Conservation (phyloP, 2,329 filamentous ascomycete species). For the Aspergillus brasiliensis region DNA sequence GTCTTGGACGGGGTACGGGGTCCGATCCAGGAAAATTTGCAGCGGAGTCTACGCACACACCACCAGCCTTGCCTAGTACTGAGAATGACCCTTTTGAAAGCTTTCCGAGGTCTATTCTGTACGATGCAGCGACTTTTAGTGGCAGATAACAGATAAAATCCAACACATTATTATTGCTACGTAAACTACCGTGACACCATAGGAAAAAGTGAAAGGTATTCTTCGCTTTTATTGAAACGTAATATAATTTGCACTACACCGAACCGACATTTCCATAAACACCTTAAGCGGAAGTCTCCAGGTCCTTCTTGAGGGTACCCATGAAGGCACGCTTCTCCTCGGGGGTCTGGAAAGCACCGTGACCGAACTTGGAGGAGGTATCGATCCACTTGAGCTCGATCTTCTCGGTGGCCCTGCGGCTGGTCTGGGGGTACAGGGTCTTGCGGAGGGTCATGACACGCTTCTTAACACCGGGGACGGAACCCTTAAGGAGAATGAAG, state of each 20-base stretch:
- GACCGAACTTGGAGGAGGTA: conserved; percentile 99
- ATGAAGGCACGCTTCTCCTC: conserved; percentile 97
- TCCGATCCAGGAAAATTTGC: neutral
- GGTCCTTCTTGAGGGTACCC: conserved; percentile 99
- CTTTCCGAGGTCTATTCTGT: no score
- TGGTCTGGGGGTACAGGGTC: conserved; percentile 97
- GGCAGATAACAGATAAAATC: neutral
- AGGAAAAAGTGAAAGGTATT: conserved; percentile 34
- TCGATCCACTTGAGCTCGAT: conserved; percentile 99
- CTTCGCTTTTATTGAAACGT: conserved; percentile 44
- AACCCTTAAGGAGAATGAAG: conserved; percentile 97
- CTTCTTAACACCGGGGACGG: conserved; percentile 98
- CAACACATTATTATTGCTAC: no score
- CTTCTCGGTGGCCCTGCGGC: conserved; percentile 95
- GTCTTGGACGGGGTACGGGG: no score
- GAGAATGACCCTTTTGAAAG: no score
- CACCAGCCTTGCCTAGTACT: neutral
- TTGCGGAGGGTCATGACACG: conserved; percentile 98
- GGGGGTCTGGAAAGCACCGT: conserved; percentile 98
- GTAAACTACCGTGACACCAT: neutral
- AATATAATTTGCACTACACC: conserved; percentile 43
- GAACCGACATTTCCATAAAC: conserved; percentile 38
- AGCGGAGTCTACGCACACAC: neutral
- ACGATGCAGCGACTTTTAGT: neutral
- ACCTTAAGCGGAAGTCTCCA: conserved; percentile 59